Evolutionary conservation across 1,284 basidiomycete genomes (phyloP), one percentile per base, ranked within the genome.

Genomic region (Hortiboletus rubellus): DNA sequence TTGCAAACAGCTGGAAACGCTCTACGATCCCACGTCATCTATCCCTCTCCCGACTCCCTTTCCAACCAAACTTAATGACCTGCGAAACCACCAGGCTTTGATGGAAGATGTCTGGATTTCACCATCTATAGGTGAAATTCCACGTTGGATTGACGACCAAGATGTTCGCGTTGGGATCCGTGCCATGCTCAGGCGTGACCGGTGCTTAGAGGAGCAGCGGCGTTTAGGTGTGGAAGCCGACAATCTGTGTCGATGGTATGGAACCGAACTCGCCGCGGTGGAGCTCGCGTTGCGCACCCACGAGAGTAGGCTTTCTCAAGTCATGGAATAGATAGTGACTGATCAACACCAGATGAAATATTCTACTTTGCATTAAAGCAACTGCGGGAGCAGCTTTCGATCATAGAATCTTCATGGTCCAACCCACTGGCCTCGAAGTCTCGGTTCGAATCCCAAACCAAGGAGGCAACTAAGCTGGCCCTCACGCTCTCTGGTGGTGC

Each of bases 41-140:
- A 14, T 58, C 18, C 0, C 61, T 74, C 0, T 77, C 73, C 58
- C 49, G 64, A 4, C 72, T 73, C 0, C 65, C 76, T 14, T 77
- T 3, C 63, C 66, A 0, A 61, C 68, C 0, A 53, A 52, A 2
- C 76, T 72, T 47, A 74, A 73, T 0, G 69, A 74, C 22, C 66
- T 78, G 0, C 27, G 24, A 7, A 36, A 22, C 2, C 18, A 52
- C 14, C 41, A 50, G 14, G 18, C n/a, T 10, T 17, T 50, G 11
- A 31, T 50, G 31, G 30, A 50, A 18, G 48, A 50, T 24, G 40
- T 51, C 0, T 51, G 50, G 41, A 43, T 51, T 10, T 42, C 14
- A 0, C 43, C 43, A n/a, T 15, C 50, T 6, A 5, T 15, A 3
- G 43, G 43, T 1, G 8, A 24, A 8, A 11, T 52, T 2, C 50